Conservation (phyloP, 1,139 yeast species). For the Taphrina pruni region DNA sequence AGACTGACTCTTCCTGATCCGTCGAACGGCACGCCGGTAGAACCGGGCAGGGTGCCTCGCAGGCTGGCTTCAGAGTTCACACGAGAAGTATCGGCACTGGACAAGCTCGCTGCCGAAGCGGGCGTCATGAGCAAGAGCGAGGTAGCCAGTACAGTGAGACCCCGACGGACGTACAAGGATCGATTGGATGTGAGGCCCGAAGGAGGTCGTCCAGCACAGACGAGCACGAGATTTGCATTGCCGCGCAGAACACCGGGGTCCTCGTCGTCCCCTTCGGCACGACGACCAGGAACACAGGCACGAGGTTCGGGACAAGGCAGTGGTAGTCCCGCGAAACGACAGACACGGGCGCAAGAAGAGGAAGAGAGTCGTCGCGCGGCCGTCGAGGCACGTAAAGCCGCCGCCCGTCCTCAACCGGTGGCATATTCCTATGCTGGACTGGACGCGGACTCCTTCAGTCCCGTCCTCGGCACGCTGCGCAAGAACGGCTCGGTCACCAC, state of each 20-base stretch:
- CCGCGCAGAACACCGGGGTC: slow-evolving; percentile 6
- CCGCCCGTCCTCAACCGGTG: slow-evolving; percentile 12
- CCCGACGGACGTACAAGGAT: slow-evolving; percentile 30
- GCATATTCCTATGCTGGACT: slow-evolving; percentile 9
- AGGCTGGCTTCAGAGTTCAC: slow-evolving; percentile 2
- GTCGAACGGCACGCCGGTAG: not conserved
- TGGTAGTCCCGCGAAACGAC: not conserved
- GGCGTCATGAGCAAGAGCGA: slow-evolving; percentile 23
- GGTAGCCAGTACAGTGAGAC: slow-evolving; percentile 9
- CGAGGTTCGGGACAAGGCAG: not conserved
- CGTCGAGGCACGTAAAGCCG: slow-evolving; percentile 22
- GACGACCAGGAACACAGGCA: not conserved
- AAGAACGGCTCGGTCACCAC: not conserved
- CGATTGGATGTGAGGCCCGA: slow-evolving; percentile 24
- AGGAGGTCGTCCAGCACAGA: slow-evolving; percentile 2
- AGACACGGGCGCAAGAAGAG: slow-evolving; percentile 15
- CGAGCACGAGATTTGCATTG: slow-evolving; percentile 13
- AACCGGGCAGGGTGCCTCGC: not conserved
- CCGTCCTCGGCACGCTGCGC: slow-evolving; percentile 1
- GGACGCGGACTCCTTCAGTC: slow-evolving; percentile 7
- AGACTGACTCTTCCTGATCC: slow-evolving; percentile 7
- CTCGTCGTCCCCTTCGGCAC: not conserved
- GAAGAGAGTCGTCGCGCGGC: slow-evolving; percentile 13
- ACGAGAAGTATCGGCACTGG: slow-evolving; percentile 28
- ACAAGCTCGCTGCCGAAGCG: slow-evolving; percentile 24